Evolutionary conservation across 768 basidiomycete genomes (phyloP).

Genomic region (Mycena capillaripes): DNA sequence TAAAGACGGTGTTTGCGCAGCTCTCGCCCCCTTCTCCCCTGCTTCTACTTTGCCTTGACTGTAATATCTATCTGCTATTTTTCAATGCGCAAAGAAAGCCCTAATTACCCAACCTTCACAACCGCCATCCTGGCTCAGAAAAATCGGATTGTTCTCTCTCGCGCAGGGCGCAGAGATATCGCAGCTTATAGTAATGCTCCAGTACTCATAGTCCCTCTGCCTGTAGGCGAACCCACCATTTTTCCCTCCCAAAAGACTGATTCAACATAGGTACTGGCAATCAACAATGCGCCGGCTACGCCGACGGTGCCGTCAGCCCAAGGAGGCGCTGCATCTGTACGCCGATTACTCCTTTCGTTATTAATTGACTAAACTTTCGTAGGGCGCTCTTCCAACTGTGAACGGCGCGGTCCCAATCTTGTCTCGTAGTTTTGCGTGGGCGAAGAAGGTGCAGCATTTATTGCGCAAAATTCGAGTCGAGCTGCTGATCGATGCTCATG

Average conservation of each 20-base stretch:
- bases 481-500: background rate
- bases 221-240: background rate
- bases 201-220: background rate
- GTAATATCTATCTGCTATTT: too few relatives aligned
- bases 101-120: slow-evolving; percentile 4
- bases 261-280: background rate
- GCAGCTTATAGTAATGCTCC: too few relatives aligned
- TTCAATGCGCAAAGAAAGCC: background rate
- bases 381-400: background rate
- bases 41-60: too few relatives aligned
- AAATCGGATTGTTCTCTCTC: background rate
- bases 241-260: background rate
- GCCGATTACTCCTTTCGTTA: too few relatives aligned
- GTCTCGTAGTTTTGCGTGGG: background rate
- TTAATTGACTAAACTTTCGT: background rate
- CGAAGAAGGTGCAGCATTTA: background rate
- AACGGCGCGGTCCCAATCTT: background rate
- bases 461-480: too few relatives aligned
- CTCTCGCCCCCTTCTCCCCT: background rate
- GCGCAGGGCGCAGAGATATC: background rate
- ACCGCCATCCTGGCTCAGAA: background rate
- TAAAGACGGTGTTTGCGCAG: background rate
- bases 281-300: background rate
- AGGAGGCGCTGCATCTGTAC: background rate
- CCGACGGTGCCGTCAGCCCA: background rate